Evolutionary conservation across 768 basidiomycete genomes (phyloP).

Genomic region (Wakefieldia striispora): DNA sequence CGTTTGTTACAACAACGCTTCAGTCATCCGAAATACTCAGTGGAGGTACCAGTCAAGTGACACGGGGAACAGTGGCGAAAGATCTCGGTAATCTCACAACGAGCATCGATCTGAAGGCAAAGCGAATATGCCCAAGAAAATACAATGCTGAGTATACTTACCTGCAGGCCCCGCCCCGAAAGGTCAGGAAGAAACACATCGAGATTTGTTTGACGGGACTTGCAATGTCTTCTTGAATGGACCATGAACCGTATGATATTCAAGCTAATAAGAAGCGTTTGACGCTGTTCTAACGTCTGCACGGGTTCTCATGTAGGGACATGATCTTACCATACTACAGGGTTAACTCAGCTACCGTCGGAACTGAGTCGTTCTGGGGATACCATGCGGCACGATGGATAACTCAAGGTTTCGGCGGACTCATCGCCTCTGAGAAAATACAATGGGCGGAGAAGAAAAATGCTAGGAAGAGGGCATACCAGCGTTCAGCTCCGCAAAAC

Average conservation of each 20-base stretch:
- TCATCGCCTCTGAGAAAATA: slow-evolving; percentile 31
- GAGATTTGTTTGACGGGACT: background rate
- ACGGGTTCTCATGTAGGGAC: slow-evolving; percentile 12
- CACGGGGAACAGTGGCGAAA: no score
- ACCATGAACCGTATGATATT: slow-evolving; percentile 14
- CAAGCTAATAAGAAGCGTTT: slow-evolving; percentile 1
- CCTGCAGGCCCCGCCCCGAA: no score
- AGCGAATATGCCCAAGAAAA: no score
- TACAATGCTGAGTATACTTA: no score
- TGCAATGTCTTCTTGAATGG: background rate
- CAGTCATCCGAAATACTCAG: no score
- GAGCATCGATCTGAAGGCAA: no score
- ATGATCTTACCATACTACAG: slow-evolving; percentile 13
- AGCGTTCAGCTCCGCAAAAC: slow-evolving; percentile 90
- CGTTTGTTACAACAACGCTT: no score
- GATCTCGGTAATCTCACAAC: background rate
- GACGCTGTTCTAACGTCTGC: slow-evolving; percentile 19
- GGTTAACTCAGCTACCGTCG: slow-evolving; percentile 5
- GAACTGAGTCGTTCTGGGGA: background rate
- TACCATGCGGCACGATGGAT: background rate
- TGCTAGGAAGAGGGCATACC: slow-evolving; percentile 48
- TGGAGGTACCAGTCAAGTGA: background rate
- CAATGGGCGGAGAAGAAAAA: background rate
- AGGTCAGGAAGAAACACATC: background rate
- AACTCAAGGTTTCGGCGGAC: slow-evolving; percentile 28